Conservation (phyloP, 345 rosid species). For the Gossypium stocksii region DNA sequence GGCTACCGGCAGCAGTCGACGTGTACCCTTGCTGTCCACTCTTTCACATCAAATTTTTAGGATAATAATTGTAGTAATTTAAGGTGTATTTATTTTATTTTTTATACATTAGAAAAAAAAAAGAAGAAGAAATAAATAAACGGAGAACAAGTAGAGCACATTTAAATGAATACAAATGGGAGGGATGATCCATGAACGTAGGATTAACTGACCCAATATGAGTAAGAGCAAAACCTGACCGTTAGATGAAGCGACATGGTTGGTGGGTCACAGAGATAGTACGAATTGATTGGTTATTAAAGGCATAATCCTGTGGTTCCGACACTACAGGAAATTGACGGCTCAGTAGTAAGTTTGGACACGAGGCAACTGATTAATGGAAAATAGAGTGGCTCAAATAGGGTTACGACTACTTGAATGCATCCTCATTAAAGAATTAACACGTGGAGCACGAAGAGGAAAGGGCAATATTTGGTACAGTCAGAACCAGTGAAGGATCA, state of each 20-base stretch:
- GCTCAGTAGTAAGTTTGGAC: neutral
- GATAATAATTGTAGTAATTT: neutral
- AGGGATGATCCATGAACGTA: neutral
- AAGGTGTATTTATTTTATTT: neutral
- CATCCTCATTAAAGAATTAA: neutral
- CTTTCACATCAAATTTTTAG: neutral
- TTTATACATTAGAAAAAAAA: neutral
- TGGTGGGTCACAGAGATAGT: neutral
- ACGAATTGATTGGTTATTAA: no score
- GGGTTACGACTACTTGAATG: neutral
- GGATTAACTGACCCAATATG: neutral
- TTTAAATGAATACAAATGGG: neutral
- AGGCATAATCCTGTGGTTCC: no score
- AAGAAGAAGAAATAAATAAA: neutral
- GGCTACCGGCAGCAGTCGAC: neutral
- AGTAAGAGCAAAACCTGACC: neutral
- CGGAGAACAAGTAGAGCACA: no score
- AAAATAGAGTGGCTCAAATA: neutral
- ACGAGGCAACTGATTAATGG: neutral
- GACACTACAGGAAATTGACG: no score
- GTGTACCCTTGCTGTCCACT: conserved; percentile 2
- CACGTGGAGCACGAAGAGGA: neutral
- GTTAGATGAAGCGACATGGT: neutral
- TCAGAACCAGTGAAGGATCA: neutral
- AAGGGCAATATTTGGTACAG: neutral